A percentile compares a stretch with the other conserved stretches of the same genome.
Evolutionary conservation across 305 asterid species (phyloP).

Genomic region (Plantago lanceolata): DNA sequence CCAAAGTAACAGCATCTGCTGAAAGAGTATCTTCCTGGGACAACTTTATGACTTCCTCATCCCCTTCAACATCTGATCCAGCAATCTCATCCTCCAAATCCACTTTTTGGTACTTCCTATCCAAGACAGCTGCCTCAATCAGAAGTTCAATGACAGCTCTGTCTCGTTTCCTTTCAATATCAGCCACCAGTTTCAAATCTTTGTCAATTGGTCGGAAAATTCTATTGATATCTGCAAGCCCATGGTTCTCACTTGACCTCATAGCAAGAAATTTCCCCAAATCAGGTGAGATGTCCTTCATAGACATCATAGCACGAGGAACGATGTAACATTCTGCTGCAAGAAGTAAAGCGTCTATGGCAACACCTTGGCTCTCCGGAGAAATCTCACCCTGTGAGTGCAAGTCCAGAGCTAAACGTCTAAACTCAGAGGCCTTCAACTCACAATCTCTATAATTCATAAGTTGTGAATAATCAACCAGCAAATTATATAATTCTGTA

Average conservation of each 20-base stretch:
- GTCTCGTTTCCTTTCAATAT: conserved; percentile 88
- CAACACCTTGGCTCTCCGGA: conserved; percentile 71
- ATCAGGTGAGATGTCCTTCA: conserved; percentile 41
- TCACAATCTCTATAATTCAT: conserved; percentile 74
- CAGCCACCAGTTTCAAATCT: conserved; percentile 62
- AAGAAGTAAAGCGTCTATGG: conserved; percentile 84
- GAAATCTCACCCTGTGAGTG: conserved; percentile 60
- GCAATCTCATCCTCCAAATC: conserved; percentile 34
- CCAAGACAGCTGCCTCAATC: conserved; percentile 88
- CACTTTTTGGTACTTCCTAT: conserved; percentile 48
- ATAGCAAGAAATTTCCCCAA: conserved; percentile 29
- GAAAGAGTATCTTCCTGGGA: conserved; percentile 52
- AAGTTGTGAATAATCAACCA: conserved; percentile 78
- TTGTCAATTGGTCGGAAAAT: conserved; percentile 41
- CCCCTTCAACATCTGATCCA: conserved; percentile 46
- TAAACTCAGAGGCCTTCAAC: conserved; percentile 86
- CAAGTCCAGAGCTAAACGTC: conserved; percentile 78
- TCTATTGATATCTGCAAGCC: conserved; percentile 44
- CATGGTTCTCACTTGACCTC: conserved; percentile 33
- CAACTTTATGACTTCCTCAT: conserved; percentile 43
- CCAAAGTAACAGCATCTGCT: conserved; percentile 89
- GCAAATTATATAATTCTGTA: conserved; percentile 44
- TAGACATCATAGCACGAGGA: conserved; percentile 77
- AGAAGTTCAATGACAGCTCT: conserved; percentile 83
- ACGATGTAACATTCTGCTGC: conserved; percentile 93